These are phyloP conservation scores for Fraxinus nigra DNA, from an alignment of 305 asterid species.

Conservation along the genomic window DNA sequence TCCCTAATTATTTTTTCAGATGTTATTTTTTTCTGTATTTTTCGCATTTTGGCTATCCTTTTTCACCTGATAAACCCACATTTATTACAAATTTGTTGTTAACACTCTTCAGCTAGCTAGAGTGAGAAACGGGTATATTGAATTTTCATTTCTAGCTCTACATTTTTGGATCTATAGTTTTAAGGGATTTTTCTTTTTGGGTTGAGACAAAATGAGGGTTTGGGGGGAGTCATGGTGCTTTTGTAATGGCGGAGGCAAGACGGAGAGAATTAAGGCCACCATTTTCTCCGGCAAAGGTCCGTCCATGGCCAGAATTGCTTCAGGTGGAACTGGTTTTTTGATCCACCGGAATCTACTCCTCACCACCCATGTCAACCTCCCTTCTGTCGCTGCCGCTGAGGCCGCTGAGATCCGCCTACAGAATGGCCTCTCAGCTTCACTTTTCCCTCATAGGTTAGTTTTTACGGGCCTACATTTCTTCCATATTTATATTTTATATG, in stretches of 20 bases:
- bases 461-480: neutral
- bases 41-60: neutral
- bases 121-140: conserved; percentile 19
- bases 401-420: conserved; percentile 90
- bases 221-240: conserved; percentile 86
- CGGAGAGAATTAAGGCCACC: conserved; percentile 78
- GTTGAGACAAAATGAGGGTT: conserved; percentile 54
- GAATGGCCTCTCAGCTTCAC: conserved; percentile 63
- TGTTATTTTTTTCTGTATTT: neutral
- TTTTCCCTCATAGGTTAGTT: conserved; percentile 84
- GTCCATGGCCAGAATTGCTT: conserved; percentile 69
- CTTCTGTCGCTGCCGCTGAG: conserved; percentile 80
- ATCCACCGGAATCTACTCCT: conserved; percentile 95
- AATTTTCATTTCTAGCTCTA: conserved; percentile 30
- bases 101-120: conserved; percentile 26
- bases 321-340: conserved; percentile 76
- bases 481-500: neutral
- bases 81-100: neutral
- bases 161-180: conserved; percentile 46
- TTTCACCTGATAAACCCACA: neutral
- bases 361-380: conserved; percentile 78
- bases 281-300: conserved; percentile 77
- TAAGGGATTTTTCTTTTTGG: conserved; percentile 6
- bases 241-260: conserved; percentile 91
- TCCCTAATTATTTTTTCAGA: neutral